phyloP scores from a whole-genome alignment of 2,329 filamentous ascomycete species.

The Aspergillus amoenus region DNA sequence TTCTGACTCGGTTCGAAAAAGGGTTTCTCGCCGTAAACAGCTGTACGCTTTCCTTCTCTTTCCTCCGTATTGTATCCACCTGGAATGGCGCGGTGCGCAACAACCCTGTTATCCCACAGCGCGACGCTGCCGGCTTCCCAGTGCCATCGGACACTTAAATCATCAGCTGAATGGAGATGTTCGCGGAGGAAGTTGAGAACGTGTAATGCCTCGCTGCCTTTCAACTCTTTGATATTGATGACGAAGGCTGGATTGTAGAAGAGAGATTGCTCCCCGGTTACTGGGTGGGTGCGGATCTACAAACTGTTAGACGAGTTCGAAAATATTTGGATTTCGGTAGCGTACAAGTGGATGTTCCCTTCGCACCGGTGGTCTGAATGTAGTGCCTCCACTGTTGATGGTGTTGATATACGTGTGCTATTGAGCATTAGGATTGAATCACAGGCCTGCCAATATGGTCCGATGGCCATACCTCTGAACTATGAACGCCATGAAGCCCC shows the following conservation, averaged over 20 bases:
- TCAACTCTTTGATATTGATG: constrained; percentile 3
- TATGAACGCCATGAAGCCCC: constrained; percentile 1
- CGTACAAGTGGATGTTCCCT: constrained; percentile 1
- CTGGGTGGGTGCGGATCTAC: constrained; percentile 4
- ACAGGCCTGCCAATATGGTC: background rate
- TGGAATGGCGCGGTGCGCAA: constrained; percentile 2
- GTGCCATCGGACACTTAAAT: constrained; percentile 4
- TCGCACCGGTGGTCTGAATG: constrained; percentile 3
- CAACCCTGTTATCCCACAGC: constrained; percentile 4
- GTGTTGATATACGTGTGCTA: constrained; percentile 1
- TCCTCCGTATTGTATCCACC: constrained; percentile 6
- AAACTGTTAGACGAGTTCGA: background rate
- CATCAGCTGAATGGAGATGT: constrained; percentile 1
- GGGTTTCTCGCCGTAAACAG: background rate
- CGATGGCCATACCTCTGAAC: background rate
- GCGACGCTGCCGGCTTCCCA: constrained; percentile 6
- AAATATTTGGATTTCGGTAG: background rate
- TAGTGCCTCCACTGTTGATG: background rate
- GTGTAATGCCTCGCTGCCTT: background rate
- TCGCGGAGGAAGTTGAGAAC: constrained; percentile 4
- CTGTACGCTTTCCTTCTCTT: constrained; percentile 3
- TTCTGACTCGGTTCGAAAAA: background rate
- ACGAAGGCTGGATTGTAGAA: constrained; percentile 7
- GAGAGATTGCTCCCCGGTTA: background rate
- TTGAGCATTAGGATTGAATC: background rate